Evolutionary conservation across 495 filamentous ascomycete genomes (phyloP).

Genomic region (Neurospora sp.): DNA sequence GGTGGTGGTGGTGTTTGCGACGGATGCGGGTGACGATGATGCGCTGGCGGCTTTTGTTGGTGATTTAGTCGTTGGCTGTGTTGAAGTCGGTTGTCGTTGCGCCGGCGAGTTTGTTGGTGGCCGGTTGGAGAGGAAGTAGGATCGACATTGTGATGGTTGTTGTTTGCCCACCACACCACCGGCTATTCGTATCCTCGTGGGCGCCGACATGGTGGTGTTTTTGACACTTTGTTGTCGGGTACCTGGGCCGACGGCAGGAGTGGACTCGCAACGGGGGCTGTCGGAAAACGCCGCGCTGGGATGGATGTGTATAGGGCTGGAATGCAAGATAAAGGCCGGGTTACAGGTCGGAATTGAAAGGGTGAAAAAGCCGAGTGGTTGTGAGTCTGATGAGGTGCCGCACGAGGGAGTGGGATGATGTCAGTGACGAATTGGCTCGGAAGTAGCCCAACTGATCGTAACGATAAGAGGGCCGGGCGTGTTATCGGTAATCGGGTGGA

Average conservation of each 20-base stretch:
- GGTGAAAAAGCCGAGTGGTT: not conserved
- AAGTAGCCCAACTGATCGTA: too few species aligned
- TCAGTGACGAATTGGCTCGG: conserved; percentile 11
- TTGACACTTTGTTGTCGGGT: not conserved
- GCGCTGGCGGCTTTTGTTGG: conserved; percentile 1
- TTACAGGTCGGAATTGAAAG: not conserved
- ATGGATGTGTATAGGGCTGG: not conserved
- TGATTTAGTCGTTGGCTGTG: not conserved
- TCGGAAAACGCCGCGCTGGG: not conserved
- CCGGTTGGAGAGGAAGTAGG: not conserved
- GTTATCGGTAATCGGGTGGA: not conserved
- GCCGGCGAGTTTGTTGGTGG: not conserved
- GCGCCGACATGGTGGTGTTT: conserved; percentile 8
- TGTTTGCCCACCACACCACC: not conserved
- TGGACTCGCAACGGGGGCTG: not conserved
- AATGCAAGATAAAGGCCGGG: not conserved
- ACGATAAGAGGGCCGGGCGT: not conserved
- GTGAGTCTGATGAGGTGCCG: not conserved
- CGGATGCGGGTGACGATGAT: conserved; percentile 7
- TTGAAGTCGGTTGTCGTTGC: not conserved
- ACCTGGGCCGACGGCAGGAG: not conserved
- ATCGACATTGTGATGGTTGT: not conserved
- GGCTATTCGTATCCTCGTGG: conserved; percentile 5
- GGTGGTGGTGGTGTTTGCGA: conserved; percentile 4
- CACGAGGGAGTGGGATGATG: conserved; percentile 13